Evolutionary conservation across 78 protist genomes (phyloP), one percentile per base, ranked within the genome.

Genomic region (slime mould (Dictyostelium discoideum)): DNA sequence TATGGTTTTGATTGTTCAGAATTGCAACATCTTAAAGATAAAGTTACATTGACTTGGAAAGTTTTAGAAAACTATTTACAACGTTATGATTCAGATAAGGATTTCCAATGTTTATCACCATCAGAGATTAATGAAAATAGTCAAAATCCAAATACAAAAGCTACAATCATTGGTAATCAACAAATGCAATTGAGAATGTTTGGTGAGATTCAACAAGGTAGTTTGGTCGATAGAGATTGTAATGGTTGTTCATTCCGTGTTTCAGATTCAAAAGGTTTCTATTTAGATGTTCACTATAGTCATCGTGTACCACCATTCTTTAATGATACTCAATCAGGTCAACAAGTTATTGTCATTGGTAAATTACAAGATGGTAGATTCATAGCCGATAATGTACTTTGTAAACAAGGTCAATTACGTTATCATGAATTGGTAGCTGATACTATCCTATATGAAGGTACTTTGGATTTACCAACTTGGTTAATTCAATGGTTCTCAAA

Each of bases 371-470:
- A 67, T 26, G 84, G 85, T 18, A 48, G 39, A 22, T 90, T 90
- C 57, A 24, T 40, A 1, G 95, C 95, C 0, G 39, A 20, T 37
- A 48, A 82, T 29, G 84, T 90, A 7, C 57, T 72, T 3, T 69
- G 88, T 16, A 84, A 84, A 63, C 67, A 39, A 18, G 87, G 87
- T 37, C 87, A 84, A 84, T 7, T 24, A 13, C 29, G 87, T 26
- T 84, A 84, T 60, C 87, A 84, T 84, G 87, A 84, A 60, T 26
- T 37, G 18, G 87, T 84, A 0, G 87, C 87, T 39, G 87, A 84
- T 18, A 84, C 78, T 39, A 84, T 84, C 24, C 77, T 84, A 0
- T 39, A 44, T 8, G 26, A 79, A 9, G 63, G 63, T 79, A 60
- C 77, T 39, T 29, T 60, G 4, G 73, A 54, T 42, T 63, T 84